A percentile compares a stretch with the other conserved stretches of the same genome.
Evolutionary conservation across 2,329 filamentous ascomycete species (phyloP).

Genomic region (Diplodia scrobiculata): DNA sequence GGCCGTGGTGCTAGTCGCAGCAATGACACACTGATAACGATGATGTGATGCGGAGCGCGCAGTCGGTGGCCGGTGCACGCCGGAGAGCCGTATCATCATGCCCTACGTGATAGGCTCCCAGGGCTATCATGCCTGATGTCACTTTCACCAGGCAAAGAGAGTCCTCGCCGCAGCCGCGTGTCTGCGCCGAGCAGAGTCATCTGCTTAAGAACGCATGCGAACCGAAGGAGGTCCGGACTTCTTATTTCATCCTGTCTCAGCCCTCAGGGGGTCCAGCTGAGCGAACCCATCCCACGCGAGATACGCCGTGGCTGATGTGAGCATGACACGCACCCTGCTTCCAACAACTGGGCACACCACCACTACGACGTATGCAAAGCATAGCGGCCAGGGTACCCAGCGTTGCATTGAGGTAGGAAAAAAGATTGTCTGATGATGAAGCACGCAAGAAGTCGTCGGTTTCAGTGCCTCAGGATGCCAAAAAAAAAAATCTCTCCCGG

Average conservation of each 20-base stretch:
- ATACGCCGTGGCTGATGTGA: conserved; percentile 18
- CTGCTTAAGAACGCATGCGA: conserved; percentile 6
- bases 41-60: conserved; percentile 12
- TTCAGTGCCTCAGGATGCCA: background rate
- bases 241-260: conserved; percentile 1
- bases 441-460: too few species aligned
- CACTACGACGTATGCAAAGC: background rate
- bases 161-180: background rate
- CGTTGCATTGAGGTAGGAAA: background rate
- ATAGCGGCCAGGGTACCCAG: background rate
- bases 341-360: background rate
- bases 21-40: background rate
- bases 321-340: conserved; percentile 8
- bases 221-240: background rate
- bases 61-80: conserved; percentile 10
- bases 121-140: background rate
- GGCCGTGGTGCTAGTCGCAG: background rate
- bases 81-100: conserved; percentile 5
- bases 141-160: background rate
- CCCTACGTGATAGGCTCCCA: conserved; percentile 2
- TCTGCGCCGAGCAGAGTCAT: background rate
- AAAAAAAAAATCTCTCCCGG: conserved; percentile 25
- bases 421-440: background rate
- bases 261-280: conserved; percentile 5
- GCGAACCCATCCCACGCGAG: conserved; percentile 15